Base-by-base conservation (phyloP, 495 filamentous ascomycete species). In the Penicillium simplicissimum region DNA sequence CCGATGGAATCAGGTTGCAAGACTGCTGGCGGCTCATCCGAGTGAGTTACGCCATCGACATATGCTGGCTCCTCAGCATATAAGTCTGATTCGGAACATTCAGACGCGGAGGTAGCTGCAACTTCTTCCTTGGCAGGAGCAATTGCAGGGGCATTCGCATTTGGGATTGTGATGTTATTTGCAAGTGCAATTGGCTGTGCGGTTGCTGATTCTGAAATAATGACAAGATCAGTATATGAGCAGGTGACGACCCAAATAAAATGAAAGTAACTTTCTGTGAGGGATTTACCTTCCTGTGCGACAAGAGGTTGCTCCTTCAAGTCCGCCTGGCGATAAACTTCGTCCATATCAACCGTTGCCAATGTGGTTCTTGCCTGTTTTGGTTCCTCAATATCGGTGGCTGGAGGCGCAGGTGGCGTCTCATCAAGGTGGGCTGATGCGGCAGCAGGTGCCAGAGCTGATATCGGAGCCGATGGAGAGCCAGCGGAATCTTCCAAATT, bases 311-410 rank as follows among this genome's bases (percentile, higher is more conserved):
- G 64, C 64, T 74, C 54, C 43, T 73, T 61, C 43, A 58, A 53
- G 45, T 69, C 57, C 15, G 67, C 52, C 55, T 68, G 67, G 54
- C 69, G 68, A 66, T 74, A 62, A 66, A 75, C 68, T 63, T 76
- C 68, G 43, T 80, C 73, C 11, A 83, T 62, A 49, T 78, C 74
- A 23, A 72, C 74, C 43, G 77, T 66, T 1, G 76, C 66, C 52
- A 79, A 59, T 23, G 43, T 13, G 43, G 3, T 25, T 3, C 4
- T 31, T 31, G 25, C 21, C 21, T 49, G 23, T 0, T n/a, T 14
- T 31, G 23, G 14, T 31, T 25, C 21, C 23, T 25, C 55, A 21
- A 36, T 8, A 17, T 17, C n/a, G 17, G 25, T 51, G 35, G 15
- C 21, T 58, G 57, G 43, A 35, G 52, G 38, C 21, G 47, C 13